A percentile compares a stretch with the other conserved stretches of the same genome.
Conservation (phyloP, 169 alveolate genomes). For the Eimeria sp. region DNA sequence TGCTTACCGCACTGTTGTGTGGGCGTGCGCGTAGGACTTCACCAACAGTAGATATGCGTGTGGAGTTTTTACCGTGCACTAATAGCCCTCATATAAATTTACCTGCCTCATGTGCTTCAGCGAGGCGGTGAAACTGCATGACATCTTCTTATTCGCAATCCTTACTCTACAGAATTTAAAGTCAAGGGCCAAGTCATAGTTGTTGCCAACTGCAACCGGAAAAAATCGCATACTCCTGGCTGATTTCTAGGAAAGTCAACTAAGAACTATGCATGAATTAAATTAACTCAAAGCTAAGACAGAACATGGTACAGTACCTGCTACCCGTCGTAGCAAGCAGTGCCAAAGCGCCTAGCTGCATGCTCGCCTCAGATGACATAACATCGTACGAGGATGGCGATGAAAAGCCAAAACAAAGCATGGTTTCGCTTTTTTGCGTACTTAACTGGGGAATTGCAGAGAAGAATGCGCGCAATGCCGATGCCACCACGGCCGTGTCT, state of each 20-base stretch:
- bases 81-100: neutral
- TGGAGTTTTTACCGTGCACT: neutral
- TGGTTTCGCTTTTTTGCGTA: neutral
- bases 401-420: neutral
- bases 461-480: slow-evolving; percentile 88
- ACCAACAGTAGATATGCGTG: neutral
- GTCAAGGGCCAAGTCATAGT: slow-evolving; percentile 31
- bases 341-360: neutral
- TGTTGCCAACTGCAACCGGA: slow-evolving; percentile 9
- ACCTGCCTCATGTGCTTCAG: slow-evolving; percentile 31
- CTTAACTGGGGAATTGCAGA: slow-evolving; percentile 86
- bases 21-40: neutral
- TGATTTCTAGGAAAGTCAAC: neutral
- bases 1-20: neutral
- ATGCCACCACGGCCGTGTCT: slow-evolving; percentile 87
- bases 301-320: neutral
- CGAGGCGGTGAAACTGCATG: slow-evolving; percentile 18
- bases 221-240: neutral
- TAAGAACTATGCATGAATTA: neutral
- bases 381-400: neutral
- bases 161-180: slow-evolving; percentile 47
- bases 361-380: neutral
- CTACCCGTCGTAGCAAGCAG: neutral
- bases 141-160: slow-evolving; percentile 5
- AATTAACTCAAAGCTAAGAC: neutral